Conservation (phyloP, 768 basidiomycete species). For the Thelephora aurantiotincta region DNA sequence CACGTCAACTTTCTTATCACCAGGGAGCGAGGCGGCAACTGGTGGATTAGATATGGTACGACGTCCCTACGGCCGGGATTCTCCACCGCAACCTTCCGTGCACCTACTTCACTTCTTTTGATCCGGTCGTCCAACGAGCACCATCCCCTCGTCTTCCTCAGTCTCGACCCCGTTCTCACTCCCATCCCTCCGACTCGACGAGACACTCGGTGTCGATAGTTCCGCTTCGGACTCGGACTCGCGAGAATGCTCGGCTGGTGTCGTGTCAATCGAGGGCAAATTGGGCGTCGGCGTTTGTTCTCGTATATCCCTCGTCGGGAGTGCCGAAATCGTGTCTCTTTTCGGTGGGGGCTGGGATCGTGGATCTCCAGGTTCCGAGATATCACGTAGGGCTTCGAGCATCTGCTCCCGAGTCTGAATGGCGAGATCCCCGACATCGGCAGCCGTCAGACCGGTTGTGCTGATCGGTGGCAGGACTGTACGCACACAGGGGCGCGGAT, state of each 20-base stretch:
- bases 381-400: slow-evolving; percentile 63
- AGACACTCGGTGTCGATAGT: slow-evolving; percentile 18
- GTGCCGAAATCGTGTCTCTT: neutral
- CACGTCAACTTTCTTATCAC: no score
- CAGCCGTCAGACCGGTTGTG: slow-evolving; percentile 54
- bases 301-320: no score
- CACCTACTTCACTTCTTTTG: no score
- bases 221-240: slow-evolving; percentile 8
- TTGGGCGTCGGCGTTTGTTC: neutral
- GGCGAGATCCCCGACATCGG: slow-evolving; percentile 57
- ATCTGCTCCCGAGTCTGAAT: slow-evolving; percentile 63
- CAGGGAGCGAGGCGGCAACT: no score
- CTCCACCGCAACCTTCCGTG: no score
- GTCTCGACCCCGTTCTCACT: slow-evolving; percentile 63
- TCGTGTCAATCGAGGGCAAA: slow-evolving; percentile 1
- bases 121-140: slow-evolving; percentile 55
- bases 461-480: slow-evolving; percentile 83
- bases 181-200: slow-evolving; percentile 24
- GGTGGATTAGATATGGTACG: no score
- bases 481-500: slow-evolving; percentile 5
- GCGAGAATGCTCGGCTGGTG: no score
- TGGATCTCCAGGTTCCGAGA: slow-evolving; percentile 42
- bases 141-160: slow-evolving; percentile 77
- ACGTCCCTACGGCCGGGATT: no score
- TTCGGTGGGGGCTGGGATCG: slow-evolving; percentile 7